Conservation (phyloP, 441 rosid genomes). For the Pelargonium myrrhifolium region DNA sequence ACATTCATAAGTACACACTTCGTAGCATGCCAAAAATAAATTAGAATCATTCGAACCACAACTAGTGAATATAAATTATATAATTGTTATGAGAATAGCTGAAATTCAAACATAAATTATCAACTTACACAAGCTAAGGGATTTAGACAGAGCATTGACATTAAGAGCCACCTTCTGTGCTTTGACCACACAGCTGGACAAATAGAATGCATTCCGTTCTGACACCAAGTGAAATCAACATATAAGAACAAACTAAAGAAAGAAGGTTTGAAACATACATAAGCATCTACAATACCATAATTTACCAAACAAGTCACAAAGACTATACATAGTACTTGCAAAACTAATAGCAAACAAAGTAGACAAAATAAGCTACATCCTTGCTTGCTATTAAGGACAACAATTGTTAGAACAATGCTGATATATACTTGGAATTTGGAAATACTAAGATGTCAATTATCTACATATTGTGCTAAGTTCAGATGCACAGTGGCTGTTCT, state of each 20-base stretch:
- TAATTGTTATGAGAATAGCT: neutral
- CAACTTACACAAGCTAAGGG: conserved; percentile 81
- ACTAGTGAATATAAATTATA: too few relatives aligned
- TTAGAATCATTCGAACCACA: too few relatives aligned
- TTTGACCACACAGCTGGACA: conserved; percentile 98
- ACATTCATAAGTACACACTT: too few relatives aligned
- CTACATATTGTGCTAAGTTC: too few relatives aligned
- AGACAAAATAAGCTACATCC: too few relatives aligned
- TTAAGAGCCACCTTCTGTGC: conserved; percentile 89
- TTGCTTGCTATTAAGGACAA: too few relatives aligned
- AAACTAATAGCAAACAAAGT: neutral
- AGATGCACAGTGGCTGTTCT: too few relatives aligned
- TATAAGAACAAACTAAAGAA: conserved; percentile 10
- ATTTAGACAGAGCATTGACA: conserved; percentile 91
- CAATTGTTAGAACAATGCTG: too few relatives aligned
- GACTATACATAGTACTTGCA: neutral
- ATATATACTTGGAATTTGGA: too few relatives aligned
- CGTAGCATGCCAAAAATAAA: neutral
- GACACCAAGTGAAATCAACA: conserved; percentile 19
- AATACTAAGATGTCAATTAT: too few relatives aligned
- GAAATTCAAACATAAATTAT: conserved; percentile 1
- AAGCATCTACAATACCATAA: conserved; percentile 6
- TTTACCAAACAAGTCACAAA: neutral
- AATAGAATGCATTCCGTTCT: conserved; percentile 94
- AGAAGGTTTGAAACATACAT: neutral